Evolutionary conservation across 1,284 basidiomycete species (phyloP).

Genomic region (Apiotrichum gamsii): DNA sequence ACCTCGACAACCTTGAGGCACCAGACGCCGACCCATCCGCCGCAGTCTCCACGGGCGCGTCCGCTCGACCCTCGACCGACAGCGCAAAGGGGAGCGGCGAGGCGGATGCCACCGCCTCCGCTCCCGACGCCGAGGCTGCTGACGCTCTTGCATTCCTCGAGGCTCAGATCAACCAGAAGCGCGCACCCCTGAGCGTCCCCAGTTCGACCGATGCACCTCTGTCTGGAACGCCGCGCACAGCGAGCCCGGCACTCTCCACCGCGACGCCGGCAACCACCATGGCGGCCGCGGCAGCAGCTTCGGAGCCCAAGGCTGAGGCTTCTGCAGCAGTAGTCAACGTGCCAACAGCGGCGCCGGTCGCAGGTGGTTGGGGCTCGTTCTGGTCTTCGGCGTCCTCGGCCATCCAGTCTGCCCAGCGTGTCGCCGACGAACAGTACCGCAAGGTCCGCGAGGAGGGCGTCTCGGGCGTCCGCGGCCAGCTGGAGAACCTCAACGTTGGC

Average conservation of each 20-base stretch:
- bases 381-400: slow-evolving; percentile 81
- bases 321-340: neutral
- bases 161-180: slow-evolving; percentile 77
- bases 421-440: slow-evolving; percentile 79
- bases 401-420: slow-evolving; percentile 75
- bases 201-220: neutral
- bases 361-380: slow-evolving; percentile 52
- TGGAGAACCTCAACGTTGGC: slow-evolving; percentile 51
- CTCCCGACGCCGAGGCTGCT: slow-evolving; percentile 51
- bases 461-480: slow-evolving; percentile 20
- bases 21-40: neutral
- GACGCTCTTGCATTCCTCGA: slow-evolving; percentile 81
- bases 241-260: slow-evolving; percentile 18
- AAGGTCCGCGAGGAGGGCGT: slow-evolving; percentile 57
- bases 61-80: slow-evolving; percentile 20
- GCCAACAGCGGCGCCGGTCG: neutral
- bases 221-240: slow-evolving; percentile 20
- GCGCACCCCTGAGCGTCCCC: slow-evolving; percentile 31
- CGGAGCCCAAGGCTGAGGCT: slow-evolving; percentile 2
- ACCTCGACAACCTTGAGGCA: slow-evolving; percentile 68
- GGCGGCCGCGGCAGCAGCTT: slow-evolving; percentile 2
- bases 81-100: slow-evolving; percentile 5
- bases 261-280: slow-evolving; percentile 13
- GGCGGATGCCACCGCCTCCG: slow-evolving; percentile 24
- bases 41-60: neutral